These are phyloP conservation scores for Penicillium robsamsonii DNA, from an alignment of 495 filamentous ascomycete species.

Conservation along the genomic window DNA sequence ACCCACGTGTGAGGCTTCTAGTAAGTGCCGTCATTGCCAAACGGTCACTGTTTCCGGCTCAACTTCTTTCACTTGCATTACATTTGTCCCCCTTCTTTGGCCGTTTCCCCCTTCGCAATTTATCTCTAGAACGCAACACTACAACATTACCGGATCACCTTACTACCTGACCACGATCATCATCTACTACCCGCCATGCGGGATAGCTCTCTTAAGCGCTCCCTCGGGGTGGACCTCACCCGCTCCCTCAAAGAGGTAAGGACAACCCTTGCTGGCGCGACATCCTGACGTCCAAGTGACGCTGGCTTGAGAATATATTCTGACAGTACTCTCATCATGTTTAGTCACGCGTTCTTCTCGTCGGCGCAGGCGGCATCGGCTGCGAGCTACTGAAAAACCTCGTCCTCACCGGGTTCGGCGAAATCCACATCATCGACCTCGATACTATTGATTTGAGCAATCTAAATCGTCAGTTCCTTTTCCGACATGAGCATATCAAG, in stretches of 20 bases:
- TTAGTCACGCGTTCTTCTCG: slow-evolving; percentile 86
- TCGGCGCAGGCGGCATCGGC: slow-evolving; percentile 95
- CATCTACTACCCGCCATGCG: slow-evolving; percentile 44
- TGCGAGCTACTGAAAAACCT: slow-evolving; percentile 98
- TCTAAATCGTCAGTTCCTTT: slow-evolving; percentile 96
- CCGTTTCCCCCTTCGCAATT: slow-evolving; percentile 14
- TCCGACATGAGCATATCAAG: slow-evolving; percentile 96
- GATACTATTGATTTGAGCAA: slow-evolving; percentile 99
- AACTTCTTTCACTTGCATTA: slow-evolving; percentile 11
- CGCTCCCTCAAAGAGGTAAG: slow-evolving; percentile 63
- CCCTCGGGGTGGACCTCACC: slow-evolving; percentile 58
- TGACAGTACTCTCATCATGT: slow-evolving; percentile 15
- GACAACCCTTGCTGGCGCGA: not conserved
- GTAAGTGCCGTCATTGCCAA: slow-evolving; percentile 29
- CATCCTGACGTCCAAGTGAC: not conserved
- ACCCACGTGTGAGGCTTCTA: slow-evolving; percentile 12
- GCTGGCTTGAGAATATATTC: slow-evolving; percentile 3
- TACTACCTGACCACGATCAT: slow-evolving; percentile 12
- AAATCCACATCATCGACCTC: slow-evolving; percentile 93
- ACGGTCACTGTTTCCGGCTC: slow-evolving; percentile 22
- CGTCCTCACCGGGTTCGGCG: slow-evolving; percentile 87
- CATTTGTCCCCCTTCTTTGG: slow-evolving; percentile 1
- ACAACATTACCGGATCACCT: not conserved
- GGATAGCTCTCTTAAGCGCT: slow-evolving; percentile 58
- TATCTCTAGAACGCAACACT: not conserved